These are phyloP conservation scores for Immersiella caudata DNA, from an alignment of 495 filamentous ascomycete genomes.

Conservation along the genomic window DNA sequence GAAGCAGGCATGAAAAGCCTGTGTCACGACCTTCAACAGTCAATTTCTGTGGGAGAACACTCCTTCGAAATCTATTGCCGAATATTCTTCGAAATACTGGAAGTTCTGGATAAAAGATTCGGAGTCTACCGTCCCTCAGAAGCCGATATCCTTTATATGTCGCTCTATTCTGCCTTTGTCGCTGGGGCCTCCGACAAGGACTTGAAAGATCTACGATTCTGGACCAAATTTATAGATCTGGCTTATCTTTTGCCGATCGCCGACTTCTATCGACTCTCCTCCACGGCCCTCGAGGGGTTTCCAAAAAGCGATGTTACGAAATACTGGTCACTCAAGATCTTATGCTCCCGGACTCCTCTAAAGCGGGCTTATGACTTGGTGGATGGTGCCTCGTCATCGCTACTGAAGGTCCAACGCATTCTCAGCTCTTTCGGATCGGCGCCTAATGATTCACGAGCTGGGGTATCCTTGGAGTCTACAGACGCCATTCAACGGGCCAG, in stretches of 20 bases:
- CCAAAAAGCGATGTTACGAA: not conserved
- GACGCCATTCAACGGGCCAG: not conserved
- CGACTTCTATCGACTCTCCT: slow-evolving; percentile 24
- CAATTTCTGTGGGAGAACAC: slow-evolving; percentile 23
- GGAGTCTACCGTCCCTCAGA: not conserved
- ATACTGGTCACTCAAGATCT: not conserved
- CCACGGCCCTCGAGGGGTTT: not conserved
- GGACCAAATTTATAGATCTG: slow-evolving; percentile 24
- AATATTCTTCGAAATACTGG: slow-evolving; percentile 21
- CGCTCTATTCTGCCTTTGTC: slow-evolving; percentile 26
- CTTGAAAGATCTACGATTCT: slow-evolving; percentile 14
- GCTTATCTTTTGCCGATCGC: slow-evolving; percentile 22
- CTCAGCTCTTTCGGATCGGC: not conserved
- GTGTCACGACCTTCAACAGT: slow-evolving; percentile 22
- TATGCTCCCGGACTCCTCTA: not conserved
- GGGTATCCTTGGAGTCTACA: not conserved
- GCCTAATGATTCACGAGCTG: not conserved
- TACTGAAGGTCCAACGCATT: not conserved
- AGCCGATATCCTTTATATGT: slow-evolving; percentile 12
- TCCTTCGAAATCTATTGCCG: not conserved
- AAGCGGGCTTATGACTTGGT: not conserved
- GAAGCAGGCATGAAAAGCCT: slow-evolving; percentile 13
- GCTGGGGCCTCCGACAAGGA: slow-evolving; percentile 4
- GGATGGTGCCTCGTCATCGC: not conserved
- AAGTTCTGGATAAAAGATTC: slow-evolving; percentile 21